A percentile compares a stretch with the other conserved stretches of the same genome.
These are phyloP conservation scores for Xylariaceae sp. DNA, from an alignment of 2,329 filamentous ascomycete genomes.

Conservation along the genomic window DNA sequence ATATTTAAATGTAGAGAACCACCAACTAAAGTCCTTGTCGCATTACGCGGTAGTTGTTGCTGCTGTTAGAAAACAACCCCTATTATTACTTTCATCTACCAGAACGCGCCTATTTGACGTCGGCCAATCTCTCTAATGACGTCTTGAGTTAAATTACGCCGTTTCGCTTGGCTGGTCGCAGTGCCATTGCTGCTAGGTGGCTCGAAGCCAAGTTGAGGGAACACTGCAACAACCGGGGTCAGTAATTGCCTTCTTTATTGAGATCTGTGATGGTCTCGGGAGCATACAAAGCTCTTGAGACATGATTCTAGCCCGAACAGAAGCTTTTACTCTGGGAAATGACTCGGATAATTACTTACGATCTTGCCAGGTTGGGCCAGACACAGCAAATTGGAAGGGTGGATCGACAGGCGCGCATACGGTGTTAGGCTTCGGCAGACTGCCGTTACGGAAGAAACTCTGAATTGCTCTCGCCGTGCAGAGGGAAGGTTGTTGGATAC, in stretches of 20 bases:
- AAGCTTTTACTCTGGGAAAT: too few species aligned
- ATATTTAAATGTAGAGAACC: too few species aligned
- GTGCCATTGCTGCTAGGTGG: constrained; percentile 8
- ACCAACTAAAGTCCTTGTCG: too few species aligned
- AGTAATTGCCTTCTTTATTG: too few species aligned
- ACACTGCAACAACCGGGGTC: too few species aligned
- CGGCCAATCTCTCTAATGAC: background rate
- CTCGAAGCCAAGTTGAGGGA: constrained; percentile 21
- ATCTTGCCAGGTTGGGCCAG: constrained; percentile 23
- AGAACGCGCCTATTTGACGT: background rate
- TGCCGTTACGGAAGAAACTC: constrained; percentile 31
- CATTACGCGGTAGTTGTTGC: too few species aligned
- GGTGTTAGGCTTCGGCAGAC: constrained; percentile 25
- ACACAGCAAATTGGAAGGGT: constrained; percentile 16
- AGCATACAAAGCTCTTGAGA: too few species aligned
- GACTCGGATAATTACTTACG: too few species aligned
- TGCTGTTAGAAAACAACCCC: too few species aligned
- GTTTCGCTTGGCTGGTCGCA: background rate
- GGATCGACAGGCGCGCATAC: constrained; percentile 11
- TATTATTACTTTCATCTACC: background rate
- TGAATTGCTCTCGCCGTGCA: constrained; percentile 33
- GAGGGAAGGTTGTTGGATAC: constrained; percentile 31
- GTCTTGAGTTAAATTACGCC: background rate
- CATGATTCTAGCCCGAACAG: too few species aligned
- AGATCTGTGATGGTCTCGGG: too few species aligned